Evolutionary conservation across 129 eudicot species (phyloP).

Genomic region (Smallanthus sonchifolius): DNA sequence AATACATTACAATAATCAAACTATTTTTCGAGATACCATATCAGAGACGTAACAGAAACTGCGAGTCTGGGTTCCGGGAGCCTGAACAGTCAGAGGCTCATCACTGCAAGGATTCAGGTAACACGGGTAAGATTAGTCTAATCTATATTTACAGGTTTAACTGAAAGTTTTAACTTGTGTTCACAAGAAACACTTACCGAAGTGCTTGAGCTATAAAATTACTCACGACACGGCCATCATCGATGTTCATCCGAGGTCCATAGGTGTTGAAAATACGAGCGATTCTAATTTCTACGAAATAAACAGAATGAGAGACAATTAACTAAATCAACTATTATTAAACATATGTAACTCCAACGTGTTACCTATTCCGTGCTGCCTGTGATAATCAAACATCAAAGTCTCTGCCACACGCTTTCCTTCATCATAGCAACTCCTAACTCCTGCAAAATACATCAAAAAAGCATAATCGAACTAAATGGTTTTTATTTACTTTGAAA

Average conservation of each 20-base stretch:
- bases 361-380: constrained; percentile 74
- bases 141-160: background rate
- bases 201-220: constrained; percentile 82
- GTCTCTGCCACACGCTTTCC: constrained; percentile 84
- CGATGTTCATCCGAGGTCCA: constrained; percentile 85
- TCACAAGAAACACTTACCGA: constrained; percentile 37
- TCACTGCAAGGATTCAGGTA: constrained; percentile 33
- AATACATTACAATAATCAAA: background rate
- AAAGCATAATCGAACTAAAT: background rate
- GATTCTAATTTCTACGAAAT: constrained; percentile 51
- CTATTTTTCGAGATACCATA: constrained; percentile 21
- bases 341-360: background rate
- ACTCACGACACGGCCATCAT: constrained; percentile 90
- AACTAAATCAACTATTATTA: constrained; percentile 17
- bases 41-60: constrained; percentile 71
- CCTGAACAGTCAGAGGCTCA: constrained; percentile 69
- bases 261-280: constrained; percentile 84
- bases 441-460: constrained; percentile 41
- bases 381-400: constrained; percentile 79
- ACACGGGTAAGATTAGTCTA: background rate
- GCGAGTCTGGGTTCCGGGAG: constrained; percentile 68
- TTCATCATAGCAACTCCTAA: constrained; percentile 73
- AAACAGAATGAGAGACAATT: background rate
- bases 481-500: background rate
- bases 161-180: background rate